phyloP scores from a whole-genome alignment of 805 yeast species.

The Cyberlindnera galapagoensis region DNA sequence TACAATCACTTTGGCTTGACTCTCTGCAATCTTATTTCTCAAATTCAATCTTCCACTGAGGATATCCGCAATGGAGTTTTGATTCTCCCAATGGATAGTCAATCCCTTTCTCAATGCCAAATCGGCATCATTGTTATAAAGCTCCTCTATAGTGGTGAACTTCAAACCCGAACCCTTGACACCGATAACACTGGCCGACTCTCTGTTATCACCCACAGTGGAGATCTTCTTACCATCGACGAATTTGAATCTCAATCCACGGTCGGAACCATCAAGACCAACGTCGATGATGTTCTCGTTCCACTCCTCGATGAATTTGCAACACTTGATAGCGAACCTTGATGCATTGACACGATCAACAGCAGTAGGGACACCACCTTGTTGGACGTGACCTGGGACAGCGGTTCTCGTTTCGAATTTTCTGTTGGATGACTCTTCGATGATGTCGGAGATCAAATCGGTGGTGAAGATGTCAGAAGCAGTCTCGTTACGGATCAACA shows the following conservation, averaged over 20 bases:
- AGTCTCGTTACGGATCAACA: constrained; percentile 75
- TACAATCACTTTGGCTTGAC: too few species aligned
- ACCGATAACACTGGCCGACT: constrained; percentile 53
- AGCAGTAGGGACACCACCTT: constrained; percentile 92
- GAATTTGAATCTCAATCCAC: constrained; percentile 46
- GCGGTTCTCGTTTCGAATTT: constrained; percentile 90
- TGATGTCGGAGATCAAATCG: constrained; percentile 74
- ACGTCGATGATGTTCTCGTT: constrained; percentile 28
- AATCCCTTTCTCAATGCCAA: constrained; percentile 57
- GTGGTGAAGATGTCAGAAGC: constrained; percentile 82
- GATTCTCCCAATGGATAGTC: constrained; percentile 61
- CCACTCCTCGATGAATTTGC: constrained; percentile 77
- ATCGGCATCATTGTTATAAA: constrained; percentile 60
- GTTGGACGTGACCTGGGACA: constrained; percentile 97
- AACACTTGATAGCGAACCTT: constrained; percentile 84
- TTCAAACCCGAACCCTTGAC: constrained; percentile 59
- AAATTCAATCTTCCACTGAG: constrained; percentile 63
- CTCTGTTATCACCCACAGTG: constrained; percentile 35
- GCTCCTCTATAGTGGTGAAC: constrained; percentile 47
- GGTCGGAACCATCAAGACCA: constrained; percentile 30
- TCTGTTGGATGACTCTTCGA: constrained; percentile 70
- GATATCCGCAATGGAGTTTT: constrained; percentile 55
- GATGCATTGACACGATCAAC: constrained; percentile 89
- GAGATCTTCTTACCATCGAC: constrained; percentile 41
- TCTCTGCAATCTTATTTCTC: constrained; percentile 38